Conservation (phyloP, 169 alveolate genomes). For the Hepatocystis sp. region DNA sequence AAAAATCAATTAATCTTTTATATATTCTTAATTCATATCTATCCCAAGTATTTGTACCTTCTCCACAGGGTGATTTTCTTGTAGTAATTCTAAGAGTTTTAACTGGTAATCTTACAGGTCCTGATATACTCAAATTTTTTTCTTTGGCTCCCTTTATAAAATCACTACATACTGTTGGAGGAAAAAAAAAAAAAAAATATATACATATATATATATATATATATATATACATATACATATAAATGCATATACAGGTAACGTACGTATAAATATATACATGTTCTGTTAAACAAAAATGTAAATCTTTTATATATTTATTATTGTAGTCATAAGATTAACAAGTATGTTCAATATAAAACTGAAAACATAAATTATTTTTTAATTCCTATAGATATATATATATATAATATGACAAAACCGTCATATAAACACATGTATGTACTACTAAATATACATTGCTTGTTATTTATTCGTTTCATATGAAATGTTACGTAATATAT, state of each 20-base stretch:
- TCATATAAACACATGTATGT: too few species aligned
- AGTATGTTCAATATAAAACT: too few species aligned
- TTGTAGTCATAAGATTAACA: too few species aligned
- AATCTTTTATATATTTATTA: too few species aligned
- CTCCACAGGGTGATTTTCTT: slow-evolving; percentile 98
- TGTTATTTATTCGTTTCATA: too few species aligned
- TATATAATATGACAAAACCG: too few species aligned
- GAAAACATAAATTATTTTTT: too few species aligned
- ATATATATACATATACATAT: slow-evolving; percentile 12
- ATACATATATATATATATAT: not conserved
- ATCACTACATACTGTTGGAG: slow-evolving; percentile 91
- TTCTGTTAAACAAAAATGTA: not conserved
- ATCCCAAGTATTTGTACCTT: slow-evolving; percentile 99
- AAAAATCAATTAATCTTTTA: slow-evolving; percentile 97
- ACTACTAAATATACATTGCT: too few species aligned
- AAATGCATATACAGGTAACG: too few species aligned
- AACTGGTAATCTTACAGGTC: slow-evolving; percentile 98
- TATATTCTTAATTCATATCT: slow-evolving; percentile 97
- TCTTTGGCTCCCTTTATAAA: slow-evolving; percentile 95
- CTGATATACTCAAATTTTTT: slow-evolving; percentile 93
- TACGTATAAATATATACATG: not conserved
- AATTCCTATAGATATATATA: too few species aligned
- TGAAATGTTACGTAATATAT: too few species aligned
- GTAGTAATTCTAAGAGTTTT: slow-evolving; percentile 96
- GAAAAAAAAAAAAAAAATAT: not conserved